Percentiles rank a stretch among this genome's conserved stretches.
Evolutionary conservation across 192 early-diverging fungal species (phyloP).

Genomic region (Coemansia sp.): DNA sequence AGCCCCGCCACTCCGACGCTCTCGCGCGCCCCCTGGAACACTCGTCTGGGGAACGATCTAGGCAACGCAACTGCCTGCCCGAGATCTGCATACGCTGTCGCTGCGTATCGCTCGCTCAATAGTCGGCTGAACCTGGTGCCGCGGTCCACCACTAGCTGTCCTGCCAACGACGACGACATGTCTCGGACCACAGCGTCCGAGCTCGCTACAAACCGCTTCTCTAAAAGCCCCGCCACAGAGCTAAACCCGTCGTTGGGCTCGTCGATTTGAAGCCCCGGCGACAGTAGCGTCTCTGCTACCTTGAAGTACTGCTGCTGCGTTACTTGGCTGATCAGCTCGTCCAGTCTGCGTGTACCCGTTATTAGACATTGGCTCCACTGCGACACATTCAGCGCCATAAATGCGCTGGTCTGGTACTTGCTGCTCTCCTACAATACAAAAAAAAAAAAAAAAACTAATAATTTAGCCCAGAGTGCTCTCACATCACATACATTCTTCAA

Average conservation of each 20-base stretch:
- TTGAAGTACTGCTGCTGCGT: conserved; percentile 40
- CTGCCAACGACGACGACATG: conserved; percentile 13
- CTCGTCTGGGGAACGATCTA: conserved; percentile 20
- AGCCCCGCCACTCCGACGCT: conserved; percentile 32
- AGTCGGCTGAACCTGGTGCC: conserved; percentile 25
- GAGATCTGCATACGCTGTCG: not conserved
- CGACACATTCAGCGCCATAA: conserved; percentile 34
- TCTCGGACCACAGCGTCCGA: conserved; percentile 6
- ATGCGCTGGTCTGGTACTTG: conserved; percentile 22
- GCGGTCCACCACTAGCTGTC: conserved; percentile 39
- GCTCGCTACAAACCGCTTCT: conserved; percentile 17
- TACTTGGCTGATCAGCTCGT: conserved; percentile 36
- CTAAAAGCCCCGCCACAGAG: conserved; percentile 5
- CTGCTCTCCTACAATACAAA: conserved; percentile 24
- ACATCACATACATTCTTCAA: too few species aligned
- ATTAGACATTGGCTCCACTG: conserved; percentile 39
- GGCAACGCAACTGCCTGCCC: conserved; percentile 12
- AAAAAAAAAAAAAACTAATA: too few species aligned
- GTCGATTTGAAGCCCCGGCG: conserved; percentile 23
- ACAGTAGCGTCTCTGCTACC: conserved; percentile 30
- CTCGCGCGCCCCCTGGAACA: conserved; percentile 17
- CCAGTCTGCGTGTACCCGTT: conserved; percentile 14
- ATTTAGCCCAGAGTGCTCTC: too few species aligned
- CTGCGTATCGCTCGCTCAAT: conserved; percentile 7
- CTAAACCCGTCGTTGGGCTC: not conserved